phyloP scores from a whole-genome alignment of 331 rosid genomes.

The Malus hybrid region DNA sequence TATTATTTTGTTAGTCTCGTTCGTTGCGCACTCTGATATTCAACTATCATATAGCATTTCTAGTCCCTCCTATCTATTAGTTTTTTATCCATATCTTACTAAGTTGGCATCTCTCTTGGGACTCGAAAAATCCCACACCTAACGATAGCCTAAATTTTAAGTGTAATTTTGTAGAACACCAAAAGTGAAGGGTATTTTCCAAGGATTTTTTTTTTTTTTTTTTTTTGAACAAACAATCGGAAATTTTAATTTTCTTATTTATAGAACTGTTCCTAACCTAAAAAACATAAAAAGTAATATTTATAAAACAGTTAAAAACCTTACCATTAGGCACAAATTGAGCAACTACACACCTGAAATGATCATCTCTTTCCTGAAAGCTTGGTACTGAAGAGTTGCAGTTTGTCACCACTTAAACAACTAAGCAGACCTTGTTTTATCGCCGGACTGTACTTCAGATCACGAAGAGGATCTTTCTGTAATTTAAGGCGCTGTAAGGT shows the following conservation, averaged over 20 bases:
- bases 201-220: not conserved
- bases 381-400: constrained; percentile 51
- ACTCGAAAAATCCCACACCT: no score
- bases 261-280: not conserved
- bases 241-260: not conserved
- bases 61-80: no score
- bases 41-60: no score
- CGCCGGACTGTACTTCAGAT: constrained; percentile 52
- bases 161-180: no score
- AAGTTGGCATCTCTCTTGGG: no score
- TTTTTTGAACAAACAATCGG: no score
- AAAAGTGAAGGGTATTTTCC: no score
- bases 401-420: constrained; percentile 43
- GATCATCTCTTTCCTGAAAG: constrained; percentile 27
- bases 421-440: constrained; percentile 44
- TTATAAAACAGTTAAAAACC: not conserved
- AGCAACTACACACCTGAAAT: not conserved
- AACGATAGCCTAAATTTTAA: no score
- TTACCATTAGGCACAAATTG: not conserved
- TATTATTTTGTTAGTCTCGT: no score
- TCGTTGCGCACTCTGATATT: no score
- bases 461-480: constrained; percentile 45
- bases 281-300: not conserved
- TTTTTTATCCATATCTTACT: no score
- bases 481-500: constrained; percentile 44